These are phyloP conservation scores for Dioszegia hungarica DNA, from an alignment of 768 basidiomycete species.

Conservation along the genomic window DNA sequence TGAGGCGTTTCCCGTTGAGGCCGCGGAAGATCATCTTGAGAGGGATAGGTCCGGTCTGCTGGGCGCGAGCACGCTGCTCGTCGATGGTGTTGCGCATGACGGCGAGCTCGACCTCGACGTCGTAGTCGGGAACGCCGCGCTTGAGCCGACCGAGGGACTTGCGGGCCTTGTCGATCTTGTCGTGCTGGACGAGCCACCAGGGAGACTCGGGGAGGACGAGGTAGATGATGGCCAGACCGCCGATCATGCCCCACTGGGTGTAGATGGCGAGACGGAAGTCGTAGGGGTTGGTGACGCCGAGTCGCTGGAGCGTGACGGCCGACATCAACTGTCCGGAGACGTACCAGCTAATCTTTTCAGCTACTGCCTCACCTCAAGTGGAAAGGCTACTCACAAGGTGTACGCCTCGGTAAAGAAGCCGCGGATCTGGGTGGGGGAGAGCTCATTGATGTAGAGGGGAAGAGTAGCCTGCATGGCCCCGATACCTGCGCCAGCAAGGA, in stretches of 20 bases:
- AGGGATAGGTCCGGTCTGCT: neutral
- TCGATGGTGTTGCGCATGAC: slow-evolving; percentile 12
- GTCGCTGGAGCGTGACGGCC: neutral
- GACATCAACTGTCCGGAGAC: slow-evolving; percentile 1
- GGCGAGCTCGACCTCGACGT: slow-evolving; percentile 10
- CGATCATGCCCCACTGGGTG: slow-evolving; percentile 16
- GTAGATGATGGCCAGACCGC: slow-evolving; percentile 15
- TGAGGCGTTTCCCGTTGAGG: slow-evolving; percentile 8
- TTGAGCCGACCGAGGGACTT: slow-evolving; percentile 1
- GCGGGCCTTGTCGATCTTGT: slow-evolving; percentile 1
- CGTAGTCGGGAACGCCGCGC: slow-evolving; percentile 18
- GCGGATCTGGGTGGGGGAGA: slow-evolving; percentile 21
- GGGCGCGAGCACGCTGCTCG: neutral
- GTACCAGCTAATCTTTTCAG: slow-evolving; percentile 5
- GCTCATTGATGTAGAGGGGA: slow-evolving; percentile 21
- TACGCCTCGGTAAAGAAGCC: slow-evolving; percentile 16
- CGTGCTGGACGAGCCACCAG: slow-evolving; percentile 21
- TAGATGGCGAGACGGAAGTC: slow-evolving; percentile 23
- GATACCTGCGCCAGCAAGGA: slow-evolving; percentile 22
- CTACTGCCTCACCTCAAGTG: neutral
- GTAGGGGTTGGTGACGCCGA: slow-evolving; percentile 6
- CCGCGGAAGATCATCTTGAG: slow-evolving; percentile 9
- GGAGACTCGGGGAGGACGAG: slow-evolving; percentile 25
- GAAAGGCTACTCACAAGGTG: slow-evolving; percentile 1
- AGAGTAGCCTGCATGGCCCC: slow-evolving; percentile 23